Evolutionary conservation across 306 rosid species (phyloP).

Genomic region (Gleditsia sinensis): DNA sequence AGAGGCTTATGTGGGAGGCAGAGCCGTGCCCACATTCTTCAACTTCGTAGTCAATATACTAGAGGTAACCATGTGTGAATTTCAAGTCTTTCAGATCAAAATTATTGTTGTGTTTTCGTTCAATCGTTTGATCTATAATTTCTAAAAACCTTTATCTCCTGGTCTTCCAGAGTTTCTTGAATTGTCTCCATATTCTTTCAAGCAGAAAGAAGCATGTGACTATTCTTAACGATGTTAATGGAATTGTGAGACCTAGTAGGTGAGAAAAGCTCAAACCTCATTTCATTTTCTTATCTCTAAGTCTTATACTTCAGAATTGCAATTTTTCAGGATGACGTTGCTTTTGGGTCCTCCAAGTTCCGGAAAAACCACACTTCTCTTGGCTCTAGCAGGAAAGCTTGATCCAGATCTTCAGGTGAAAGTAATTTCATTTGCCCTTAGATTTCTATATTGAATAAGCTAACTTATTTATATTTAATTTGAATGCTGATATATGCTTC

Average conservation of each 20-base stretch:
- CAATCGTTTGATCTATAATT: background rate
- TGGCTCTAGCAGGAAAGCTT: conserved; percentile 72
- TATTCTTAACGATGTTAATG: conserved; percentile 69
- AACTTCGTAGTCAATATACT: conserved; percentile 30
- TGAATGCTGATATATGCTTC: background rate
- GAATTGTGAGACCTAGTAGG: conserved; percentile 73
- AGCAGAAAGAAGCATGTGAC: conserved; percentile 37
- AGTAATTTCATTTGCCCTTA: background rate
- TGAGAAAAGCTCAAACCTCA: conserved; percentile 25
- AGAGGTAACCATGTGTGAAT: conserved; percentile 34
- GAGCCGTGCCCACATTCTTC: conserved; percentile 42
- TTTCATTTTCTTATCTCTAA: background rate
- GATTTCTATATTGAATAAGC: background rate
- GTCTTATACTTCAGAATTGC: background rate
- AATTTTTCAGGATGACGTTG: conserved; percentile 57
- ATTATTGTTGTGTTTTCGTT: background rate
- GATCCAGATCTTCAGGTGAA: conserved; percentile 55
- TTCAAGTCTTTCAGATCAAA: background rate
- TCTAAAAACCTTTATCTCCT: background rate
- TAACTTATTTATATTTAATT: background rate
- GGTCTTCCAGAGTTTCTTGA: conserved; percentile 30
- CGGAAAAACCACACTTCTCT: conserved; percentile 74
- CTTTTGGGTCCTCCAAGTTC: conserved; percentile 88
- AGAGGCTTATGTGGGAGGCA: conserved; percentile 49
- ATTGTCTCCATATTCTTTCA: conserved; percentile 36